Conservation (phyloP, 768 basidiomycete species). For the Boletus vermiculosoides region DNA sequence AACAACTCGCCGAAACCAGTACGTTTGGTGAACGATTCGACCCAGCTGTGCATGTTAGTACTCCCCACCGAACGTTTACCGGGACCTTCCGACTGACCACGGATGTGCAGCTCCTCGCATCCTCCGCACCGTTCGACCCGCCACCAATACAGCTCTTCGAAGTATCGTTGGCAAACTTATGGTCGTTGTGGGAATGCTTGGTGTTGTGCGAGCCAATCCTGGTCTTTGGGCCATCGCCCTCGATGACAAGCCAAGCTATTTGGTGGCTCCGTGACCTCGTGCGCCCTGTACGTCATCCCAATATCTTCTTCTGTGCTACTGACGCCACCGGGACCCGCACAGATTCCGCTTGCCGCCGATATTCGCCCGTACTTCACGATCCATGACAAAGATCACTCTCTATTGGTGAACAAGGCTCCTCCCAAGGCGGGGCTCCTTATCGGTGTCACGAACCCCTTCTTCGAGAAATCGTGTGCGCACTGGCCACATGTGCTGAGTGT, state of each 20-base stretch:
- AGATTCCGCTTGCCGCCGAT: slow-evolving; percentile 85
- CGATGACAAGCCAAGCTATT: slow-evolving; percentile 80
- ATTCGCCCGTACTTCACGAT: slow-evolving; percentile 95
- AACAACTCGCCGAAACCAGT: slow-evolving; percentile 62
- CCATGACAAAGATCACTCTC: slow-evolving; percentile 80
- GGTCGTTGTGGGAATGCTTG: slow-evolving; percentile 93
- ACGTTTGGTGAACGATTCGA: slow-evolving; percentile 53
- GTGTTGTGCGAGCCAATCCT: slow-evolving; percentile 88
- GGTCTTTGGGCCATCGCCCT: slow-evolving; percentile 76
- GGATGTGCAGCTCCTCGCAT: slow-evolving; percentile 61
- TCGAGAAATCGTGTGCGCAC: slow-evolving; percentile 73
- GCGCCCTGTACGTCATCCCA: slow-evolving; percentile 60
- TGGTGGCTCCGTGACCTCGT: slow-evolving; percentile 92
- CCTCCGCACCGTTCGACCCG: slow-evolving; percentile 55
- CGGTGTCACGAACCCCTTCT: slow-evolving; percentile 88
- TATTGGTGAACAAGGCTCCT: slow-evolving; percentile 78
- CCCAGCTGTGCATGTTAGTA: slow-evolving; percentile 48
- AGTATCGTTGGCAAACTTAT: slow-evolving; percentile 61
- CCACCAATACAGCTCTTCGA: slow-evolving; percentile 63
- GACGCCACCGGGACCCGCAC: not conserved
- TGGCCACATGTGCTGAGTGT: slow-evolving; percentile 85
- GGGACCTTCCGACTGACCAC: not conserved
- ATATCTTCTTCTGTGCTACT: not conserved
- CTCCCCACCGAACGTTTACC: no score
- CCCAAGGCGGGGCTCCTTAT: slow-evolving; percentile 74